Conservation (phyloP, 306 rosid species). For the Gillenia trifoliata region DNA sequence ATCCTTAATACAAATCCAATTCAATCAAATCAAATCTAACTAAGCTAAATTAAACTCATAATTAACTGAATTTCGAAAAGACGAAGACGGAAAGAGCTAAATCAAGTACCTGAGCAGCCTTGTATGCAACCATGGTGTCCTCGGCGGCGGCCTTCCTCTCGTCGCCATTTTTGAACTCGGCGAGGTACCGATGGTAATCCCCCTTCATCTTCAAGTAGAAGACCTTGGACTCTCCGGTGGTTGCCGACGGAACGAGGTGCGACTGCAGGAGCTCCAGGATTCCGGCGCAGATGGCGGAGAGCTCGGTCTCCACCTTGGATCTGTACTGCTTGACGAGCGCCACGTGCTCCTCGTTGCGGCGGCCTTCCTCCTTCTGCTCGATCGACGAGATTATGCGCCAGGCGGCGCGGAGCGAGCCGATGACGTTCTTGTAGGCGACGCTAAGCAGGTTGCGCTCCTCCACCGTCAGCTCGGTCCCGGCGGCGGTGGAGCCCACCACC, state of each 20-base stretch:
- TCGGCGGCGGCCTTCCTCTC: conserved; percentile 39
- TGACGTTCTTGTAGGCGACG: conserved; percentile 42
- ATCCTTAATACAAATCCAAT: conserved; percentile 22
- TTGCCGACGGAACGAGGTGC: conserved; percentile 36
- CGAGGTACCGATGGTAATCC: conserved; percentile 37
- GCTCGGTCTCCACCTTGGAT: conserved; percentile 39
- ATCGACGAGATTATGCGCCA: conserved; percentile 41
- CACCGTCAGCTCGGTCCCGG: conserved; percentile 31
- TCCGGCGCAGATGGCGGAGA: conserved; percentile 34
- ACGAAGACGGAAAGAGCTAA: background rate
- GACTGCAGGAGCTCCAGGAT: conserved; percentile 25
- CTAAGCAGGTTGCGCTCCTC: conserved; percentile 42
- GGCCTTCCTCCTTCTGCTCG: conserved; percentile 44
- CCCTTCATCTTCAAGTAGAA: conserved; percentile 45
- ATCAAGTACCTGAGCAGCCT: conserved; percentile 36
- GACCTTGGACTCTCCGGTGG: conserved; percentile 35
- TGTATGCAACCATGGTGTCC: conserved; percentile 36
- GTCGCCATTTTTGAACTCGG: conserved; percentile 35
- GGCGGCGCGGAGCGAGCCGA: conserved; percentile 41
- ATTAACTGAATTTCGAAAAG: background rate
- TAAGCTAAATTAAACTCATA: background rate
- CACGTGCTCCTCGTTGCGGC: conserved; percentile 41
- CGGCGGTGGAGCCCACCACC: conserved; percentile 22
- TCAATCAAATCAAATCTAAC: background rate
- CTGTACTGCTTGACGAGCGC: conserved; percentile 33